These are phyloP conservation scores for Leccinum subrobustum DNA, from an alignment of 1,284 basidiomycete genomes.

Conservation along the genomic window DNA sequence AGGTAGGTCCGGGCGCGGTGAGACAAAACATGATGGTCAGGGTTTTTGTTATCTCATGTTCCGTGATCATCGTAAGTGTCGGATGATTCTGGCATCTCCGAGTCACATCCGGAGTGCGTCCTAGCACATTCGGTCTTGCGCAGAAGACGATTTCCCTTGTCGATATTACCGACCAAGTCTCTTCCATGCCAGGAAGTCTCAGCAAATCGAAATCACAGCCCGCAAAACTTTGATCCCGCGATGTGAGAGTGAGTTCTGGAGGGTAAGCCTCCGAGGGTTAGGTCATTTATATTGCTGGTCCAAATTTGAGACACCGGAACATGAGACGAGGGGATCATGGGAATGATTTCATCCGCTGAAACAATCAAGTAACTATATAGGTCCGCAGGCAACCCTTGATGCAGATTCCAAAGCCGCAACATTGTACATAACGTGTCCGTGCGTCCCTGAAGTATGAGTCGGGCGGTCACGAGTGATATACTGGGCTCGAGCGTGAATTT, in stretches of 20 bases:
- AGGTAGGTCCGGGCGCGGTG: background rate
- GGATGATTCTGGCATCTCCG: background rate
- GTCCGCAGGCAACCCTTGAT: background rate
- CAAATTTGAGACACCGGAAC: background rate
- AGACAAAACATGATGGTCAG: constrained; percentile 35
- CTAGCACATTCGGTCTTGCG: constrained; percentile 49
- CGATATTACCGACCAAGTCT: background rate
- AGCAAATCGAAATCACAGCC: background rate
- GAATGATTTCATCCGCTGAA: background rate
- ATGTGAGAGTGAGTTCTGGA: too few relatives aligned
- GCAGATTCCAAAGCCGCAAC: background rate
- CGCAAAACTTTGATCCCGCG: too few relatives aligned
- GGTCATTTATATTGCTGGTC: background rate
- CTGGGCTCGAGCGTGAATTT: background rate
- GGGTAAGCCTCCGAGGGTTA: background rate
- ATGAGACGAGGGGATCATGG: background rate
- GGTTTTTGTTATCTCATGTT: constrained; percentile 24
- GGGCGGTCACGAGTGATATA: background rate
- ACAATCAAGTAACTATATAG: background rate
- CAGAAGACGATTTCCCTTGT: background rate
- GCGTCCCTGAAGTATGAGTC: background rate
- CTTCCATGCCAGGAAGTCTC: background rate
- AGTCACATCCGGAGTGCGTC: constrained; percentile 37
- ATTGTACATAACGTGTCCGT: background rate
- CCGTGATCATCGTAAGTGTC: background rate